These are phyloP conservation scores for Jimgerdemannia flammicorona DNA, from an alignment of 192 early-diverging fungal genomes.

Conservation along the genomic window DNA sequence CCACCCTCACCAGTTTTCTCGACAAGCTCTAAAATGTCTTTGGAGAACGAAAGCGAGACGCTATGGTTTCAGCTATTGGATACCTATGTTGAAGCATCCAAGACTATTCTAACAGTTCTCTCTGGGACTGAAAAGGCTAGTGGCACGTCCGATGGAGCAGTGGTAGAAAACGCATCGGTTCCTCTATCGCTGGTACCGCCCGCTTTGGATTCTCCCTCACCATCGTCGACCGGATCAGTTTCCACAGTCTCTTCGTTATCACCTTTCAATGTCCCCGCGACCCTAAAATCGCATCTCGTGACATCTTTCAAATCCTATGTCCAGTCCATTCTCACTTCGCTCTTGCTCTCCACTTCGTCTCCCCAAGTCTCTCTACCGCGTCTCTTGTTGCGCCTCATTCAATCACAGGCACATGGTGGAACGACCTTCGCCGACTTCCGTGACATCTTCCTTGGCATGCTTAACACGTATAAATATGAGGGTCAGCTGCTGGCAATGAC, in stretches of 20 bases:
- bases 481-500: constrained; percentile 58
- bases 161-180: background rate
- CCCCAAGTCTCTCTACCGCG: constrained; percentile 55
- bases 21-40: background rate
- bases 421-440: constrained; percentile 52
- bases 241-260: background rate
- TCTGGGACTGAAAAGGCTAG: background rate
- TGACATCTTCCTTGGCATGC: constrained; percentile 58
- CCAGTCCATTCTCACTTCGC: constrained; percentile 52
- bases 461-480: constrained; percentile 63
- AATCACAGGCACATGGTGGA: constrained; percentile 43
- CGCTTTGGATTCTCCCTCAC: constrained; percentile 22
- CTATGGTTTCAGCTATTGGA: constrained; percentile 56
- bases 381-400: constrained; percentile 48
- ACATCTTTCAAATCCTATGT: constrained; percentile 53
- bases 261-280: constrained; percentile 5
- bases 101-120: constrained; percentile 29
- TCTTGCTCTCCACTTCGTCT: constrained; percentile 52
- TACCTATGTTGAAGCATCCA: constrained; percentile 52
- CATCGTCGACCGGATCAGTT: constrained; percentile 10
- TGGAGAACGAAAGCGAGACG: constrained; percentile 44
- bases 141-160: background rate
- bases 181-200: constrained; percentile 24
- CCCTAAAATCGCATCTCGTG: constrained; percentile 34
- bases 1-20: background rate